Evolutionary conservation across 768 basidiomycete genomes (phyloP), one percentile per base, ranked within the genome.

Genomic region (Auricularia cornea): DNA sequence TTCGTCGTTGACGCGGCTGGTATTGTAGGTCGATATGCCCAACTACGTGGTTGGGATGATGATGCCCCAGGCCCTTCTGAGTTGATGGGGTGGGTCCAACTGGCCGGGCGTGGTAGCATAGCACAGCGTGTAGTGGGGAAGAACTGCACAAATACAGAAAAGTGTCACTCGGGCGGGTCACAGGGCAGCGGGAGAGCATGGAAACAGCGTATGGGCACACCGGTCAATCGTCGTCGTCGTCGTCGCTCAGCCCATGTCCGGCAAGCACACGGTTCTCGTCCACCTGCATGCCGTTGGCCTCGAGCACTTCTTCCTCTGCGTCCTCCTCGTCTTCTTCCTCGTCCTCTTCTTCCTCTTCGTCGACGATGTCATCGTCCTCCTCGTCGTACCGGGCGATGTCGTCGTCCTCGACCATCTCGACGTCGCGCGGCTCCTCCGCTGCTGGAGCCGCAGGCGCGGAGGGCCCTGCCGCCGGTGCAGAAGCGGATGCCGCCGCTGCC

Each of bases 1-100:
- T n/a, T n/a, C n/a, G n/a, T n/a, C n/a, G n/a, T n/a, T n/a, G n/a
- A n/a, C n/a, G n/a, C n/a, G n/a, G n/a, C n/a, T n/a, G n/a, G n/a
- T n/a, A n/a, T n/a, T n/a, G n/a, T 31, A 84, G 84, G 83, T 85
- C 40, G 84, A 85, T 65, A 85, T 85, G 84, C 84, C 84, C 12
- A 85, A 85, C 65, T 86, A 83, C 66, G 78, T 85, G 40, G 84
- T 84, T 59, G 83, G 83, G 26, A 79, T 84, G 78, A 83, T 84
- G 82, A 71, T 84, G 60, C 78, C 83, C 3, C 77, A 75, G 64
- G 77, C 80, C 16, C 73, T 84, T 8, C 74, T 78, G 54, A n/a
- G 51, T n/a, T 52, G 51, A 52, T n/a, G n/a, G n/a, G n/a, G n/a
- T n/a, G n/a, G n/a, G n/a, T n/a, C n/a, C n/a, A n/a, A n/a, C n/a